Conservation (phyloP, 2,329 filamentous ascomycete species). For the Colletotrichum magnum region DNA sequence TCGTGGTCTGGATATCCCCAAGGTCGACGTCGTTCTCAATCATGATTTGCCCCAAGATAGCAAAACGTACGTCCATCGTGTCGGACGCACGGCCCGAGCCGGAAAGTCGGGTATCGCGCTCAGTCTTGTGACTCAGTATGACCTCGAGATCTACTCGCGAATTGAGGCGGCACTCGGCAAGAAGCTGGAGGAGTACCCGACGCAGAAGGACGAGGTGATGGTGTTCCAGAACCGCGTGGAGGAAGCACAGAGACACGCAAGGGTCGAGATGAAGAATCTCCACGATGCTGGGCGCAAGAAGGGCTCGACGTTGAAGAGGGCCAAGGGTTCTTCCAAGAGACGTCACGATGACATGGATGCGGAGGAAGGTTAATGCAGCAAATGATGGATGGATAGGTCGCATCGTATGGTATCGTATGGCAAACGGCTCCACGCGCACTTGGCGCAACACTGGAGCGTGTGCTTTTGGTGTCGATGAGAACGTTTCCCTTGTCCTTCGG, state of each 20-base stretch:
- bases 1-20: constrained; percentile 91
- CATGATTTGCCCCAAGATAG: constrained; percentile 86
- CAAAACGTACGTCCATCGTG: constrained; percentile 92
- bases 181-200: constrained; percentile 78
- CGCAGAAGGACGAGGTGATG: constrained; percentile 87
- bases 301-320: constrained; percentile 61
- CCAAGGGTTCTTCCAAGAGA: constrained; percentile 55
- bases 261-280: constrained; percentile 84
- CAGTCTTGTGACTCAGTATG: constrained; percentile 88
- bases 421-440: too few relatives aligned
- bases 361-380: constrained; percentile 73
- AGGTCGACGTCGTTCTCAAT: constrained; percentile 90
- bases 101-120: constrained; percentile 88
- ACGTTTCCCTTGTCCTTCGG: too few relatives aligned
- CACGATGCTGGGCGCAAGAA: constrained; percentile 77
- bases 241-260: constrained; percentile 85
- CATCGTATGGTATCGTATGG: too few relatives aligned
- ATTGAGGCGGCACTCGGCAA: constrained; percentile 88
- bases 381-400: too few relatives aligned
- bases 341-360: constrained; percentile 77
- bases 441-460: too few relatives aligned
- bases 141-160: constrained; percentile 82
- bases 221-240: constrained; percentile 83
- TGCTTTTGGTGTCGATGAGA: too few relatives aligned
- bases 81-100: constrained; percentile 89